These are phyloP conservation scores for Pisolithus marmoratus DNA, from an alignment of 768 basidiomycete species.

Conservation along the genomic window DNA sequence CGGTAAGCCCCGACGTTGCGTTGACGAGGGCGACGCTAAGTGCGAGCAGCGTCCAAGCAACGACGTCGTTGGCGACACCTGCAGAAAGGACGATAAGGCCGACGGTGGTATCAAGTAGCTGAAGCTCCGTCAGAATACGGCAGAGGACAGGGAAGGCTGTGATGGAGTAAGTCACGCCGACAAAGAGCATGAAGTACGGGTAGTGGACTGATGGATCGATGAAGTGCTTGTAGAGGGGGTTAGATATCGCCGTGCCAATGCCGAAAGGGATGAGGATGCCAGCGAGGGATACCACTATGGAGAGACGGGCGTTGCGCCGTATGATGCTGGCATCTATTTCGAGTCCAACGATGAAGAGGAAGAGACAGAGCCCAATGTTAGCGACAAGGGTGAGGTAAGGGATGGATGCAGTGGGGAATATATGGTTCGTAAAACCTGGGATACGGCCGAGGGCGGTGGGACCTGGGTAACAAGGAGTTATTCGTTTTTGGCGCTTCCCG, in stretches of 20 bases:
- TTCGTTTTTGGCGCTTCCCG: slow-evolving; percentile 51
- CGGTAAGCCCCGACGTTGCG: slow-evolving; percentile 74
- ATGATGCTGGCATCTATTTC: slow-evolving; percentile 83
- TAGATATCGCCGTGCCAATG: slow-evolving; percentile 69
- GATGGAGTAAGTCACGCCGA: slow-evolving; percentile 85
- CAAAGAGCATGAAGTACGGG: slow-evolving; percentile 91
- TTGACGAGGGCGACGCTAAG: slow-evolving; percentile 91
- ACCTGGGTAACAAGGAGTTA: slow-evolving; percentile 5
- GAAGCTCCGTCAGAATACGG: slow-evolving; percentile 83
- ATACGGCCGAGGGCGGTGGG: slow-evolving; percentile 72
- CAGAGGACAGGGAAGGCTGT: slow-evolving; percentile 89
- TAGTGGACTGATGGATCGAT: slow-evolving; percentile 56
- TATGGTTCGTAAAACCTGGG: slow-evolving; percentile 79
- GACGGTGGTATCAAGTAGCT: slow-evolving; percentile 86
- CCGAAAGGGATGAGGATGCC: slow-evolving; percentile 88
- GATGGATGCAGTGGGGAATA: slow-evolving; percentile 69
- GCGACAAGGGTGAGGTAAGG: slow-evolving; percentile 83
- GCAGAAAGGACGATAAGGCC: slow-evolving; percentile 91
- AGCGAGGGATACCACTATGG: slow-evolving; percentile 62
- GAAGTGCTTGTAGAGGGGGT: slow-evolving; percentile 73
- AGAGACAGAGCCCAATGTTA: slow-evolving; percentile 82
- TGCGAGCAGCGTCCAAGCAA: slow-evolving; percentile 87
- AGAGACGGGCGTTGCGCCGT: slow-evolving; percentile 65
- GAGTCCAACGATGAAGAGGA: slow-evolving; percentile 90
- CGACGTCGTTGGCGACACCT: slow-evolving; percentile 85